Evolutionary conservation across 148 eudicot genomes (phyloP).

Genomic region (Rhododendron vialii): DNA sequence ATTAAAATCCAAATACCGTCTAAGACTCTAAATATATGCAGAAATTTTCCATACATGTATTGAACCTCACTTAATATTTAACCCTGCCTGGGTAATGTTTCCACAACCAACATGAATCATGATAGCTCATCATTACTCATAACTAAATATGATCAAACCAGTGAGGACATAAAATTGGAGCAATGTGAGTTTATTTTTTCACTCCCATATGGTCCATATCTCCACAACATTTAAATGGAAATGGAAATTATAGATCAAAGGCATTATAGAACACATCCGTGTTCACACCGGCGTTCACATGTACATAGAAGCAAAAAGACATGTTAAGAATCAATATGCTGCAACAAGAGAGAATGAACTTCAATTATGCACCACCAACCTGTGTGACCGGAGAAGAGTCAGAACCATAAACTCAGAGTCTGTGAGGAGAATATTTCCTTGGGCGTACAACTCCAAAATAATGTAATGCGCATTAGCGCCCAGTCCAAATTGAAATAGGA

Average conservation of each 20-base stretch:
- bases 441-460: slow-evolving; percentile 92
- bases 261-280: neutral
- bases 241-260: neutral
- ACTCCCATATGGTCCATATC: neutral
- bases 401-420: slow-evolving; percentile 79
- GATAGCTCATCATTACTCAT: neutral
- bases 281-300: neutral
- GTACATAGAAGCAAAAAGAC: neutral
- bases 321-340: neutral
- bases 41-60: neutral
- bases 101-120: neutral
- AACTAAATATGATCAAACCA: neutral
- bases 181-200: neutral
- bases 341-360: neutral
- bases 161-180: neutral
- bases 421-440: slow-evolving; percentile 89
- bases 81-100: neutral
- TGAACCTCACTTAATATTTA: neutral
- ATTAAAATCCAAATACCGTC: neutral
- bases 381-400: slow-evolving; percentile 98
- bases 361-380: slow-evolving; percentile 41
- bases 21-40: neutral
- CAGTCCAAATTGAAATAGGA: slow-evolving; percentile 91
- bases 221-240: neutral
- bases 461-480: slow-evolving; percentile 82